Conservation (phyloP, 2,329 filamentous ascomycete genomes). For the Aspergillus phoenicis region DNA sequence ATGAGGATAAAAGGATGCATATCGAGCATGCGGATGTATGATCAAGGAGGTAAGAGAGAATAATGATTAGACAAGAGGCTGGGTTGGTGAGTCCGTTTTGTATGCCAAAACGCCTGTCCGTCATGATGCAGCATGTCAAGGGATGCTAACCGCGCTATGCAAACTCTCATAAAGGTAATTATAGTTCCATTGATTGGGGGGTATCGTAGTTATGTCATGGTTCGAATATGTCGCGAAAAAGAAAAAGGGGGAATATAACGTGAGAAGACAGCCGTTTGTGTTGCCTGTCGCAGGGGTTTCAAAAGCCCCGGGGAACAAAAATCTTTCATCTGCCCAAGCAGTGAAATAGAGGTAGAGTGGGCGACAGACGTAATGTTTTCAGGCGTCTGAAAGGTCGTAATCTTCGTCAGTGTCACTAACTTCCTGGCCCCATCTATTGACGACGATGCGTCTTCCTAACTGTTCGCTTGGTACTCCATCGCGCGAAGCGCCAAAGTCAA, state of each 20-base stretch:
- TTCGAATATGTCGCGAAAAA: constrained; percentile 23
- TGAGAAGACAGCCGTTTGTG: constrained; percentile 9
- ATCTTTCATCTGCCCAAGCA: not conserved
- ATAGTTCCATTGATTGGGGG: constrained; percentile 35
- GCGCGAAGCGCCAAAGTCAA: constrained; percentile 92
- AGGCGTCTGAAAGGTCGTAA: constrained; percentile 32
- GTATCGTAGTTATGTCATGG: constrained; percentile 39
- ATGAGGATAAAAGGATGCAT: not conserved
- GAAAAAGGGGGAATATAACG: constrained; percentile 10
- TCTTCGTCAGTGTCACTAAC: constrained; percentile 38
- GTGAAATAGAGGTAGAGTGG: not conserved
- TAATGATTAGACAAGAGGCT: constrained; percentile 5
- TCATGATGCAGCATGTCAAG: constrained; percentile 39
- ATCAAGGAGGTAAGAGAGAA: constrained; percentile 6
- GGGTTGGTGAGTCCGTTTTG: constrained; percentile 16
- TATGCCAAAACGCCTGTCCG: constrained; percentile 38
- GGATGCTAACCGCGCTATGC: constrained; percentile 45
- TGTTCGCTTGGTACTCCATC: constrained; percentile 79
- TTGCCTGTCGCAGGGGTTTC: not conserved
- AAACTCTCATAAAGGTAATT: constrained; percentile 34
- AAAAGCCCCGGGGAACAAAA: not conserved
- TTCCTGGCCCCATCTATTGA: constrained; percentile 46
- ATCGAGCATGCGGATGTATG: constrained; percentile 6
- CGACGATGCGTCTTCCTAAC: constrained; percentile 73
- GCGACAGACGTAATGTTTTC: not conserved